Evolutionary conservation across 768 basidiomycete species (phyloP).

Genomic region (Phylloporus sp.): DNA sequence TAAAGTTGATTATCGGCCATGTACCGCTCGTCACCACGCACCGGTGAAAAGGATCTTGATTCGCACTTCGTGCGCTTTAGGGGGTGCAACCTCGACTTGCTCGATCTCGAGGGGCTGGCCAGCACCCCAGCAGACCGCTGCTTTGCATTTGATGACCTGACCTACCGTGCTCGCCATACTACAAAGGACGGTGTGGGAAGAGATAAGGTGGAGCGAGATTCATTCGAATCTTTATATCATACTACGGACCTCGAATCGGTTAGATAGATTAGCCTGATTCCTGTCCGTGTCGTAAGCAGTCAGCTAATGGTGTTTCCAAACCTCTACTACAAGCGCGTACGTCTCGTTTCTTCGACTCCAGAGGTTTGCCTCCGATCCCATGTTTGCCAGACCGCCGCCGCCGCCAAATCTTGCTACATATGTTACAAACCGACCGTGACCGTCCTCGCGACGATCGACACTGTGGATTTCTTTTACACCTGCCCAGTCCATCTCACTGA

Average conservation of each 20-base stretch:
- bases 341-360: conserved; percentile 21
- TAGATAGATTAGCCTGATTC: conserved; percentile 3
- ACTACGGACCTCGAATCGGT: too few species aligned
- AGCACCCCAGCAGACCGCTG: conserved; percentile 94
- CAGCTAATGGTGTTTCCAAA: conserved; percentile 67
- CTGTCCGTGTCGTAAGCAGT: neutral
- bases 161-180: conserved; percentile 73
- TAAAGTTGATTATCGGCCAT: neutral
- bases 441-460: conserved; percentile 80
- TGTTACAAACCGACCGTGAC: conserved; percentile 78
- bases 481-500: conserved; percentile 81
- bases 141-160: conserved; percentile 80
- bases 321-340: conserved; percentile 85
- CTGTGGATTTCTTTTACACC: conserved; percentile 80
- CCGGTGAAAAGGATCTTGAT: conserved; percentile 92
- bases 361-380: neutral
- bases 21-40: conserved; percentile 26
- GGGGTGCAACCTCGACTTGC: conserved; percentile 91
- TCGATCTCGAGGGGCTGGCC: conserved; percentile 83
- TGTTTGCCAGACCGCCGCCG: conserved; percentile 60
- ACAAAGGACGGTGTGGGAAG: conserved; percentile 19
- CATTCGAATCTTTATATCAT: conserved; percentile 1
- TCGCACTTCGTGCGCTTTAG: conserved; percentile 84
- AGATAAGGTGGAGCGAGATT: conserved; percentile 5
- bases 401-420: conserved; percentile 70